Percentiles rank a stretch among this genome's conserved stretches.
These are phyloP conservation scores for Eucalyptus sp. DNA, from an alignment of 345 rosid species.

Conservation along the genomic window DNA sequence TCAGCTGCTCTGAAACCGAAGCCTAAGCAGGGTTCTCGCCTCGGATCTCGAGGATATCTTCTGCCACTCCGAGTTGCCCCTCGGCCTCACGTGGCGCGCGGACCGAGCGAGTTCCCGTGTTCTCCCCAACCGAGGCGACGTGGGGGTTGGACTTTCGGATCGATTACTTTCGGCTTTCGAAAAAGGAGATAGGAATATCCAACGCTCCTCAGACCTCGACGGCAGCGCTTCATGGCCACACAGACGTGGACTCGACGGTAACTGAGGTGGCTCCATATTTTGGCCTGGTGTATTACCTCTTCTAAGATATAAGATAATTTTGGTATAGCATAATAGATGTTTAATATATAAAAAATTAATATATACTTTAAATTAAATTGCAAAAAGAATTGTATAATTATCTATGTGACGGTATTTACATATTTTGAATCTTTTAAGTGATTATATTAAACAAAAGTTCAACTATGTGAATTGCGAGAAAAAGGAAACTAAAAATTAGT, in stretches of 20 bases:
- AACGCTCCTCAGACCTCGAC: neutral
- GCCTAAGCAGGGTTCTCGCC: too few species aligned
- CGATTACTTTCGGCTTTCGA: accelerated
- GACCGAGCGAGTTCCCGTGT: neutral
- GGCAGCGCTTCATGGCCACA: neutral
- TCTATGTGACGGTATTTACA: accelerated
- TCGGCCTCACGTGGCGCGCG: neutral
- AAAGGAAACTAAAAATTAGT: too few species aligned
- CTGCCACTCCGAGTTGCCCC: neutral
- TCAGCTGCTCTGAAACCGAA: too few species aligned
- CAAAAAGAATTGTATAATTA: too few species aligned
- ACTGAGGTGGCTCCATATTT: neutral
- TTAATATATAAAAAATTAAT: too few species aligned
- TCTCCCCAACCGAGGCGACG: neutral
- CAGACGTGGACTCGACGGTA: neutral
- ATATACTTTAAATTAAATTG: too few species aligned
- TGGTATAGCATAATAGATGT: neutral
- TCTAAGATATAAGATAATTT: neutral
- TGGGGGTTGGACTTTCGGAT: neutral
- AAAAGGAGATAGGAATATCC: accelerated
- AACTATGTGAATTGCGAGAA: accelerated
- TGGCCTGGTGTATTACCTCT: neutral
- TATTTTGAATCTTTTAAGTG: too few species aligned
- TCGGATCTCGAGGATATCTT: too few species aligned
- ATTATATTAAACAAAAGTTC: too few species aligned